These are phyloP conservation scores for Candida neerlandica DNA, from an alignment of 1,139 yeast genomes.

Conservation along the genomic window DNA sequence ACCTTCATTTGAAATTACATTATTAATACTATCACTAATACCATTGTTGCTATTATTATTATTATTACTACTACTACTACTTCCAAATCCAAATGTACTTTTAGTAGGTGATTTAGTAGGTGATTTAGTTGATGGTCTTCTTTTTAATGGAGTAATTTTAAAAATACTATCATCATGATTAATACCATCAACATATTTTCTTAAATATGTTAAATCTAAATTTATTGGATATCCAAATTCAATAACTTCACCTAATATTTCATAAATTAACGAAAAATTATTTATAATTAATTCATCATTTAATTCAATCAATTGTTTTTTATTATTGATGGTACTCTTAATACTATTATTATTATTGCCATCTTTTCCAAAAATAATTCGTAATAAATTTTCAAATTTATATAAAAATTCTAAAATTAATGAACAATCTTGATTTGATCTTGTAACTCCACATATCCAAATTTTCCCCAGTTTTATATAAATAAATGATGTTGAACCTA, in stretches of 20 bases:
- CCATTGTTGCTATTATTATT: not conserved
- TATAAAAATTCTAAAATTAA: constrained; percentile 77
- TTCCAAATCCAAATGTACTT: not conserved
- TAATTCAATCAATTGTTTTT: constrained; percentile 14
- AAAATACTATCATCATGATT: constrained; percentile 26
- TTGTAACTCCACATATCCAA: constrained; percentile 84
- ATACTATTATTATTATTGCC: no score
- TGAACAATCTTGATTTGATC: constrained; percentile 87
- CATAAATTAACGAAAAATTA: constrained; percentile 71
- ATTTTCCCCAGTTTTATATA: constrained; percentile 70
- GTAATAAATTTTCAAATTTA: constrained; percentile 55
- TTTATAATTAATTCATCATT: constrained; percentile 37
- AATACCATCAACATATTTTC: constrained; percentile 24
- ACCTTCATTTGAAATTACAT: constrained; percentile 7
- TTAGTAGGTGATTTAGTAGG: constrained; percentile 11
- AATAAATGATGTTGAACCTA: constrained; percentile 90
- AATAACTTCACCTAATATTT: constrained; percentile 72
- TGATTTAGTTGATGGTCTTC: constrained; percentile 14
- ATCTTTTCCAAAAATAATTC: no score
- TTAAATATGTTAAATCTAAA: constrained; percentile 53
- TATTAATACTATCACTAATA: not conserved
- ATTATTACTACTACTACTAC: not conserved
- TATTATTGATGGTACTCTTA: constrained; percentile 12
- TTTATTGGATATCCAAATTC: constrained; percentile 85
- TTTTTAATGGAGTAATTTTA: constrained; percentile 15